Conservation (phyloP, 768 basidiomycete species). For the Suillus plorans region DNA sequence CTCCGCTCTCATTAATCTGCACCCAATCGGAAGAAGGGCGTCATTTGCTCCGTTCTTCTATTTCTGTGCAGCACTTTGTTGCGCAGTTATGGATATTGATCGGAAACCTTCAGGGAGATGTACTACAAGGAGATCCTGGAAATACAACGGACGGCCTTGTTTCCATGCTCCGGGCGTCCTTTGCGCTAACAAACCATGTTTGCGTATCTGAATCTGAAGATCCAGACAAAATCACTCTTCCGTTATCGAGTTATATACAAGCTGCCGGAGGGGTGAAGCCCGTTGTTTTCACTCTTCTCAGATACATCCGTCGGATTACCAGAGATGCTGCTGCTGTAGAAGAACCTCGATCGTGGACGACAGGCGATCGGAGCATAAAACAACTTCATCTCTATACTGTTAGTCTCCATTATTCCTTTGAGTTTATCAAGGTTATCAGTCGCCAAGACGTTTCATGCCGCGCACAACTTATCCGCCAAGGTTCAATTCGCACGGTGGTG, state of each 20-base stretch:
- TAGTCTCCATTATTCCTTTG: neutral
- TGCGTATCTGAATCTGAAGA: neutral
- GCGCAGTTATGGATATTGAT: neutral
- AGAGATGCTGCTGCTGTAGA: neutral
- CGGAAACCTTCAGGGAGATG: neutral
- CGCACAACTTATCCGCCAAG: neutral
- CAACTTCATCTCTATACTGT: neutral
- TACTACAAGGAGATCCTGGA: neutral
- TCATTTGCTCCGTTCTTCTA: neutral
- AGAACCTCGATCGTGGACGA: neutral
- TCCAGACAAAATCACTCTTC: neutral
- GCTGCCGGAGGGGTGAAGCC: neutral
- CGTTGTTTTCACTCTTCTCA: neutral
- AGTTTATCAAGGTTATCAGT: neutral
- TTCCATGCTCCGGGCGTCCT: neutral
- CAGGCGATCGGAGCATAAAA: neutral
- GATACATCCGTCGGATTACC: neutral
- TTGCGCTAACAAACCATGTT: neutral
- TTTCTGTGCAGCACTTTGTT: neutral
- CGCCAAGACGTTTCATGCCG: neutral
- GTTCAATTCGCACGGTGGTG: neutral
- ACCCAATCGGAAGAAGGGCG: neutral
- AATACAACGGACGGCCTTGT: neutral
- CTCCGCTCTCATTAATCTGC: neutral
- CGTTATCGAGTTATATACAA: neutral